These are phyloP conservation scores for Ophiostoma australiae DNA, from an alignment of 2,329 filamentous ascomycete species.

Conservation along the genomic window DNA sequence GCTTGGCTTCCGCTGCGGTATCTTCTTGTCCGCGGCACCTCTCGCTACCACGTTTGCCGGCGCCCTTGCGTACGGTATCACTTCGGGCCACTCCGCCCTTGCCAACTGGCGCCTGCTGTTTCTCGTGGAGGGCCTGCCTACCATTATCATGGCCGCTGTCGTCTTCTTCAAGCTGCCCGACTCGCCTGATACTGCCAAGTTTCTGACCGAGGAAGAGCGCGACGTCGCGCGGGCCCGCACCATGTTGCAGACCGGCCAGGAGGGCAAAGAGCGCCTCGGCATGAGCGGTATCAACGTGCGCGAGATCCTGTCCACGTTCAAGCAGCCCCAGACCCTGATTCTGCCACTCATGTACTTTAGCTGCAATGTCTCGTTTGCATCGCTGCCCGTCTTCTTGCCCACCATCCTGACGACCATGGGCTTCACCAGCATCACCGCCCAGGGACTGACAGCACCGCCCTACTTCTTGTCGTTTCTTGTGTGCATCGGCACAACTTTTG, in stretches of 20 bases:
- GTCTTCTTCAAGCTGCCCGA: conserved; percentile 53
- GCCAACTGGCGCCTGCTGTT: conserved; percentile 62
- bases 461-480: conserved; percentile 63
- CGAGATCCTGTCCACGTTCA: conserved; percentile 46
- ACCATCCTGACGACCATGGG: conserved; percentile 63
- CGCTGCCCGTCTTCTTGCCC: conserved; percentile 58
- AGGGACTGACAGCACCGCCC: conserved; percentile 67
- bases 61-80: conserved; percentile 61
- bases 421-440: conserved; percentile 60
- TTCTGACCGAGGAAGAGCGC: conserved; percentile 55
- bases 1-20: conserved; percentile 63
- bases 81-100: conserved; percentile 50
- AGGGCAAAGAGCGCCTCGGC: conserved; percentile 44
- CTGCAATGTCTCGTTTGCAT: conserved; percentile 36
- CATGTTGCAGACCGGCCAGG: conserved; percentile 49
- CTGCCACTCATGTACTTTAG: conserved; percentile 38
- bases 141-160: conserved; percentile 48
- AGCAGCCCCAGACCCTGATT: conserved; percentile 48
- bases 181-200: conserved; percentile 47
- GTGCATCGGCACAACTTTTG: conserved; percentile 55
- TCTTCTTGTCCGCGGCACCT: conserved; percentile 65
- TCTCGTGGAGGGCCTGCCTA: conserved; percentile 60
- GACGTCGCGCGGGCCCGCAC: conserved; percentile 51
- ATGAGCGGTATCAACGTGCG: conserved; percentile 39
- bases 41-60: conserved; percentile 63